Base-by-base conservation (phyloP, 371 early-diverging fungal genomes). In the Zychaea mexicana region DNA sequence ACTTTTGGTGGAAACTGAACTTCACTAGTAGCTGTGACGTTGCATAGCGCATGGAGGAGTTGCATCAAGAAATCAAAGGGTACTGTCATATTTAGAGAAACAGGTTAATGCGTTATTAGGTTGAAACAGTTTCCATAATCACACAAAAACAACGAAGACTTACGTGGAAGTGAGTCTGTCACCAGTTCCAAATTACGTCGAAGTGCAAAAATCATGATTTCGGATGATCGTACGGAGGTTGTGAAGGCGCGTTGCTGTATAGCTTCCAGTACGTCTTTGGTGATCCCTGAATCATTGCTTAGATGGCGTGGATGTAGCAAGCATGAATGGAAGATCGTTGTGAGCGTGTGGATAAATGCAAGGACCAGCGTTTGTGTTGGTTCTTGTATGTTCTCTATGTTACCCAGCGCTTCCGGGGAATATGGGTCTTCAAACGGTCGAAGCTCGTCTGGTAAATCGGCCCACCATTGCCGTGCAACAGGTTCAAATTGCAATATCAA, bases 381-480 rank as follows among this genome's bases (percentile, higher is more conserved):
- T 7, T 58, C 38, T 22, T 30, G 30, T 19, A 58, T 12, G 13
- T n/a, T 13, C 9, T 58, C 59, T 2, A 58, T 36, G 15, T 15
- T n/a, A 2, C 28, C 59, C 8, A 45, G 22, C 2, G n/a, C 19
- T 3, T 58, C 45, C 2, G 3, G 0, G 7, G 39, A 22, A 38
- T 26, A 58, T 0, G 59, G 59, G 13, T 58, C 42, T 3, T 58
- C 42, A 27, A 39, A 58, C 2, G 38, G 8, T 3, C 59, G 59
- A 2, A 58, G 13, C 2, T 45, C 31, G 8, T 42, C 59, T 0
- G 59, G 59, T 45, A 58, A 45, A 19, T 9, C 28, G 10, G 45
- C 38, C 59, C 59, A 58, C 59, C 59, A 58, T 58, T 58, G 30
- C 6, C 59, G n/a, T 22, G 30, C 45, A 28, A 58, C 45, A 1